Conservation (phyloP, 805 yeast genomes). For the Candida loeiensis region DNA sequence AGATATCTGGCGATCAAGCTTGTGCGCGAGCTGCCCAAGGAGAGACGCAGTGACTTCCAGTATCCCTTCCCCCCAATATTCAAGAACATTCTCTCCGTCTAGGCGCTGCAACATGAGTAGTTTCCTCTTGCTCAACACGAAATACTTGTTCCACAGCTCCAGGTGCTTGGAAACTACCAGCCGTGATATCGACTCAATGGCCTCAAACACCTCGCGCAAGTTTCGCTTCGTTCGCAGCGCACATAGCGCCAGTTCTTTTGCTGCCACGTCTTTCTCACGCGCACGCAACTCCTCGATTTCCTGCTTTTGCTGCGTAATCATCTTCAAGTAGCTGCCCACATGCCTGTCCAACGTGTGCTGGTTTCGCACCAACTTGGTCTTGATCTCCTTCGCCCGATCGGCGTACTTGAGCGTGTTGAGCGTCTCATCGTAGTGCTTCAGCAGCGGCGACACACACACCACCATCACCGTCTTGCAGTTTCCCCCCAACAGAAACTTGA, state of each 20-base stretch:
- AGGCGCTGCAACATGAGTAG: slow-evolving; percentile 40
- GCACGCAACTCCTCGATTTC: slow-evolving; percentile 66
- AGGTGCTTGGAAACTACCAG: slow-evolving; percentile 43
- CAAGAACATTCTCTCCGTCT: slow-evolving; percentile 29
- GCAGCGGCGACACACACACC: slow-evolving; percentile 87
- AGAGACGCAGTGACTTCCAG: background rate
- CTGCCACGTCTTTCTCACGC: slow-evolving; percentile 47
- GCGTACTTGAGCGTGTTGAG: slow-evolving; percentile 89
- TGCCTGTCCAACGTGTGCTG: slow-evolving; percentile 75
- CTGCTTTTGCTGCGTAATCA: slow-evolving; percentile 76
- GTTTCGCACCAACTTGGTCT: slow-evolving; percentile 73
- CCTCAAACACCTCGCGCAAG: slow-evolving; percentile 35
- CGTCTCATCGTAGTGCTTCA: slow-evolving; percentile 88
- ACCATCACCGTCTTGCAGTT: slow-evolving; percentile 95
- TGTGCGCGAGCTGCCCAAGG: slow-evolving; percentile 29
- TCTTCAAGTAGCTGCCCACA: slow-evolving; percentile 77
- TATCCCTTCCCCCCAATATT: too few relatives aligned
- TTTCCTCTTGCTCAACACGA: slow-evolving; percentile 45
- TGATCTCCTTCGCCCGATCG: slow-evolving; percentile 84
- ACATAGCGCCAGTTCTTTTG: slow-evolving; percentile 14
- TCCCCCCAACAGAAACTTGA: slow-evolving; percentile 89
- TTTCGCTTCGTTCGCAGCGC: slow-evolving; percentile 11
- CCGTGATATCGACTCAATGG: slow-evolving; percentile 38
- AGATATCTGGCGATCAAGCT: slow-evolving; percentile 42
- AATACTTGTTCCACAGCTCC: slow-evolving; percentile 42